phyloP scores from a whole-genome alignment of 2,329 filamentous ascomycete genomes.

The Fusarium azukiicola region DNA sequence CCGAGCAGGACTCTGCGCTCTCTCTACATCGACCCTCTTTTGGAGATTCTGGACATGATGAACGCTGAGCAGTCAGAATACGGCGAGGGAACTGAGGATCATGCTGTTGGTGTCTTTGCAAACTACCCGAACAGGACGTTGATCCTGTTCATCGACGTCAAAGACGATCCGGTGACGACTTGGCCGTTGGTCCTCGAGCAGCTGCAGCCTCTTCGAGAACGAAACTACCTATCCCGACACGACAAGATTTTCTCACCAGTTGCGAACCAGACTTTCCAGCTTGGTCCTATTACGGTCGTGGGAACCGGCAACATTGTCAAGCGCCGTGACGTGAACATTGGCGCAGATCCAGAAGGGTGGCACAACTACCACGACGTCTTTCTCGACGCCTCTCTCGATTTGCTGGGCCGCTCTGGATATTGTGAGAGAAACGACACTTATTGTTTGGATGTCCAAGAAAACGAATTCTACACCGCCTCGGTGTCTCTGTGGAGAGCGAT shows the following conservation, averaged over 20 bases:
- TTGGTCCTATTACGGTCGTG: slow-evolving; percentile 82
- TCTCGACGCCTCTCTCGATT: slow-evolving; percentile 81
- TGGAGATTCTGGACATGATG: slow-evolving; percentile 74
- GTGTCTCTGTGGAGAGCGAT: slow-evolving; percentile 75
- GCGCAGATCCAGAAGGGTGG: slow-evolving; percentile 32
- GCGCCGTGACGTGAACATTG: slow-evolving; percentile 48
- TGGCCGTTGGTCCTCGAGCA: slow-evolving; percentile 54
- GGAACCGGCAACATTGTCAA: slow-evolving; percentile 77
- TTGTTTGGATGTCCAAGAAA: slow-evolving; percentile 40
- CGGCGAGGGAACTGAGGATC: neutral
- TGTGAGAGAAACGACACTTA: slow-evolving; percentile 29
- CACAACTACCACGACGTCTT: slow-evolving; percentile 75
- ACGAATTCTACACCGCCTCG: slow-evolving; percentile 84
- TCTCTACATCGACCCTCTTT: slow-evolving; percentile 83
- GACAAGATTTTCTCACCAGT: slow-evolving; percentile 63
- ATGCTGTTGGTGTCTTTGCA: slow-evolving; percentile 75
- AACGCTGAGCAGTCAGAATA: slow-evolving; percentile 16
- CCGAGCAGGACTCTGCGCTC: slow-evolving; percentile 76
- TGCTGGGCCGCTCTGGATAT: slow-evolving; percentile 50
- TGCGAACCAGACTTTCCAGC: slow-evolving; percentile 60
- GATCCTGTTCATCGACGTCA: slow-evolving; percentile 84
- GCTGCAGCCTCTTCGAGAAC: slow-evolving; percentile 78
- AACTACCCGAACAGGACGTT: slow-evolving; percentile 74
- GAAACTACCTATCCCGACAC: slow-evolving; percentile 76
- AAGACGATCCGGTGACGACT: slow-evolving; percentile 64